Evolutionary conservation across 805 yeast genomes (phyloP).

Genomic region (Wickerhamiella dianesei): DNA sequence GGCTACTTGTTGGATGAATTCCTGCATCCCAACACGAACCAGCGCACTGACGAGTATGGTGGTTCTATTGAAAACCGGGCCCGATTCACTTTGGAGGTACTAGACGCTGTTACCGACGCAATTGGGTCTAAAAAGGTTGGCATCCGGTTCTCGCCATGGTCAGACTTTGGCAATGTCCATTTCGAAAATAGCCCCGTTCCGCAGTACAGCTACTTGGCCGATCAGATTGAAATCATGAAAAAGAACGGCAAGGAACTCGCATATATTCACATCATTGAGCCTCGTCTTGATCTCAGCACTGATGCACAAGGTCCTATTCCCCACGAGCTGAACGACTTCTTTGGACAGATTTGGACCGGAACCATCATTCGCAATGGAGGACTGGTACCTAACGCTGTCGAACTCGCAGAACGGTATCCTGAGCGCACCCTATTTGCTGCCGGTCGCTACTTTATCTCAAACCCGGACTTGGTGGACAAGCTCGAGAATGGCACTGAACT

Average conservation of each 20-base stretch:
- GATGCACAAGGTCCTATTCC: conserved; percentile 8
- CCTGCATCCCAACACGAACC: conserved; percentile 32
- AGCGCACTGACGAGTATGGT: conserved; percentile 48
- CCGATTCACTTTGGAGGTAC: conserved; percentile 37
- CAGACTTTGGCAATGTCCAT: conserved; percentile 20
- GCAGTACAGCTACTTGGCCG: conserved; percentile 30
- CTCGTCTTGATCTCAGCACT: conserved; percentile 25
- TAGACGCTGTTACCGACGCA: conserved; percentile 38
- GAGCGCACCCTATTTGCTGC: conserved; percentile 25
- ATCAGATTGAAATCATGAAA: conserved; percentile 26
- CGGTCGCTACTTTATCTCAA: conserved; percentile 40
- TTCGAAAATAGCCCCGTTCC: conserved; percentile 22
- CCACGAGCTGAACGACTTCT: conserved; percentile 15
- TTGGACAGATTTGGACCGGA: conserved; percentile 17
- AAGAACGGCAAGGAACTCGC: conserved; percentile 26
- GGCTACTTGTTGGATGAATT: conserved; percentile 43
- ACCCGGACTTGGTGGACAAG: conserved; percentile 42
- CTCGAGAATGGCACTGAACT: conserved; percentile 31
- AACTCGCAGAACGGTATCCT: conserved; percentile 20
- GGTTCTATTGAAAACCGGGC: conserved; percentile 48
- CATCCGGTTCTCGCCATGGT: conserved; percentile 30
- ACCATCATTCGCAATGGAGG: conserved; percentile 16
- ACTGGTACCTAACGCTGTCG: conserved; percentile 3
- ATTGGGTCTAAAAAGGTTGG: conserved; percentile 40
- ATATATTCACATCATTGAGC: conserved; percentile 34